Evolutionary conservation across 129 eudicot genomes (phyloP), one percentile per base, ranked within the genome.

Genomic region (Sambucus nigra): DNA sequence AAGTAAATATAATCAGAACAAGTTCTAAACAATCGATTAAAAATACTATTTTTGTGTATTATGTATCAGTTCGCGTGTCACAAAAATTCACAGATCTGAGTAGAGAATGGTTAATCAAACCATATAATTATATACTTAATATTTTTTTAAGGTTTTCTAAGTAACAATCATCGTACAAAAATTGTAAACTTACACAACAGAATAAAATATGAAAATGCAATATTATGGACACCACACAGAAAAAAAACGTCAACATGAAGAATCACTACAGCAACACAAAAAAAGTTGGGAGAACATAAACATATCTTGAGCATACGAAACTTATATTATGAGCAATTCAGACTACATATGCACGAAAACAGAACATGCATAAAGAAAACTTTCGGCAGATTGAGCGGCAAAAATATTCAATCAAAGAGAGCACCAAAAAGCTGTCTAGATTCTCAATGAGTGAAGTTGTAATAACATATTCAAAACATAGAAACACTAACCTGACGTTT

Each of bases 401-500:
- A 8, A 6, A 27, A 26, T 5, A 47, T 19, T 39, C 14, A 13
- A 51, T 3, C 18, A 35, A 35, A n/a, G n/a, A n/a, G n/a, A n/a
- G n/a, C n/a, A n/a, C n/a, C n/a, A n/a, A n/a, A n/a, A n/a, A n/a
- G n/a, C n/a, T n/a, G n/a, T n/a, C n/a, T n/a, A n/a, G n/a, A n/a
- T n/a, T n/a, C n/a, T n/a, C n/a, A n/a, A n/a, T n/a, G n/a, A n/a
- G n/a, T n/a, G n/a, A n/a, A n/a, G n/a, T n/a, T n/a, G n/a, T n/a
- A n/a, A n/a, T n/a, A n/a, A n/a, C n/a, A n/a, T n/a, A n/a, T n/a
- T n/a, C n/a, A n/a, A n/a, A n/a, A n/a, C n/a, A n/a, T n/a, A n/a
- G n/a, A n/a, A n/a, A 35, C 42, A 35, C 68, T 68, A 53, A 88
- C 97, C 94, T 72, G 82, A 33, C 97, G 78, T 73, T 80, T 88